phyloP scores from a whole-genome alignment of 176 grass and related monocot species.

The Musa troglodytarum region DNA sequence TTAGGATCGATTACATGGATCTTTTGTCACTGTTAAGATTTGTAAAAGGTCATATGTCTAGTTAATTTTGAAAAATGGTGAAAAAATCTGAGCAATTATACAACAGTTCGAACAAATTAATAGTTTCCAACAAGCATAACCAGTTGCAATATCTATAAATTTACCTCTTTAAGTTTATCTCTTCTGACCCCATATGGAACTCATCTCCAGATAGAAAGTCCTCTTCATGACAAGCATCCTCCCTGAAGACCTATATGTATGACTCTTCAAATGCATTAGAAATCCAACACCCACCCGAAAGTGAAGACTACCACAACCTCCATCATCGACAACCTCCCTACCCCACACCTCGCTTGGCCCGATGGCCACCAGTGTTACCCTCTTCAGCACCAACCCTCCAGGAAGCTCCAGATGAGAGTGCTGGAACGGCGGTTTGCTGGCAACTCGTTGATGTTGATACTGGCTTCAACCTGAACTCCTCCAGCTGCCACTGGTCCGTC shows the following conservation, averaged over 20 bases:
- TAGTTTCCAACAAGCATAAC: background rate
- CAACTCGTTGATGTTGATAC: conserved; percentile 45
- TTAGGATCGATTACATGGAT: too few species aligned
- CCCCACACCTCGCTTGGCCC: conserved; percentile 51
- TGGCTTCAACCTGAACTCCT: conserved; percentile 49
- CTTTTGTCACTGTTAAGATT: too few species aligned
- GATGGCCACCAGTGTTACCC: conserved; percentile 79
- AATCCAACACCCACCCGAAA: conserved; percentile 41
- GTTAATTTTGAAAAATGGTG: too few species aligned
- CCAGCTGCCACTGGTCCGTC: conserved; percentile 59
- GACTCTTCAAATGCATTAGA: conserved; percentile 75
- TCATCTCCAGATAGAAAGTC: conserved; percentile 85
- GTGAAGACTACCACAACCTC: background rate
- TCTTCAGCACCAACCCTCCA: conserved; percentile 53
- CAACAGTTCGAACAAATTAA: background rate
- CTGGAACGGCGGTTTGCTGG: conserved; percentile 66
- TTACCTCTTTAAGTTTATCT: background rate
- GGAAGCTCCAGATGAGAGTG: conserved; percentile 60
- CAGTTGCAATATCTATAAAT: background rate
- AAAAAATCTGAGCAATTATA: too few species aligned
- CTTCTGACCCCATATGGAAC: conserved; percentile 51
- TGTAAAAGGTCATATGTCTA: too few species aligned
- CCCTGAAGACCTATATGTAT: conserved; percentile 43
- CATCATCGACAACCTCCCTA: conserved; percentile 20
- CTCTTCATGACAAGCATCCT: conserved; percentile 60